Evolutionary conservation across 345 rosid genomes (phyloP).

Genomic region (Salix udensis): DNA sequence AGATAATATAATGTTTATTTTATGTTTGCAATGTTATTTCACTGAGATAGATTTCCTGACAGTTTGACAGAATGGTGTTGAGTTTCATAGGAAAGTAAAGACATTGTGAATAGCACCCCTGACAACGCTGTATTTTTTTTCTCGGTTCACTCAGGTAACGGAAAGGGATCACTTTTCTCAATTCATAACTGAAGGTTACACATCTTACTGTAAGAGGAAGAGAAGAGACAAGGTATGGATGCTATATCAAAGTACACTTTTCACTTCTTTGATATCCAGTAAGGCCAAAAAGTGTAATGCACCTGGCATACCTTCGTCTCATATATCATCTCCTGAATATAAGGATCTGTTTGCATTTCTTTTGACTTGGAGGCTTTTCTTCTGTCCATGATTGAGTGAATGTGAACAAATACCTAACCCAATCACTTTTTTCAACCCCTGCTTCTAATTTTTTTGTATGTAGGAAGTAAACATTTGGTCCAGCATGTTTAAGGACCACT

Average conservation of each 20-base stretch:
- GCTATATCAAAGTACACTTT: neutral
- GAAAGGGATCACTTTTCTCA: slow-evolving; percentile 99
- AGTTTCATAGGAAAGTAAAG: neutral
- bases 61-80: neutral
- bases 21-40: neutral
- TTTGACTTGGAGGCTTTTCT: neutral
- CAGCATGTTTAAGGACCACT: neutral
- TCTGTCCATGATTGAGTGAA: neutral
- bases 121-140: neutral
- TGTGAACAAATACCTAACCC: neutral
- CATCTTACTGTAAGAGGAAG: slow-evolving; percentile 91
- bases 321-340: neutral
- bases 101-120: neutral
- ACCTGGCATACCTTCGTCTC: neutral
- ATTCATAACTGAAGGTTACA: slow-evolving; percentile 90
- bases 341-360: neutral
- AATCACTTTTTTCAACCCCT: neutral
- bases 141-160: slow-evolving; percentile 52
- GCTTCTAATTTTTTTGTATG: neutral
- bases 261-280: neutral
- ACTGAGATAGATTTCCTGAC: neutral
- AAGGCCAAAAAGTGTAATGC: neutral
- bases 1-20: neutral
- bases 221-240: slow-evolving; percentile 85
- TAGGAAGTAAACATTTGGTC: neutral